These are phyloP conservation scores for Cyclotella baltica DNA, from an alignment of 108 stramenopile genomes.

Conservation along the genomic window DNA sequence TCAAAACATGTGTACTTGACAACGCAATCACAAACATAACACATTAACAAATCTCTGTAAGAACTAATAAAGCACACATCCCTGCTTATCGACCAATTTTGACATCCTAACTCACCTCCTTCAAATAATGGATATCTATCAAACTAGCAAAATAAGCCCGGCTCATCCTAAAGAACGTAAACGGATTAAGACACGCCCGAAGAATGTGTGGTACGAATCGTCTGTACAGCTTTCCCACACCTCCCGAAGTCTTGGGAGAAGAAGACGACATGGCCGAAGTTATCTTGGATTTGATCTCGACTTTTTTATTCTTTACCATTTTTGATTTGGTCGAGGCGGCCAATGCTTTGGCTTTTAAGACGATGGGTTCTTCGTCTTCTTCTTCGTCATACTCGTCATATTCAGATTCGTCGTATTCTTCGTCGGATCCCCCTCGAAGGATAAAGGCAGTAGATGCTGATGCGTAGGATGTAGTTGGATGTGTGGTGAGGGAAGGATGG, in stretches of 20 bases:
- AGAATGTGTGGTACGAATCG: slow-evolving; percentile 81
- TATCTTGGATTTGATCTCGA: slow-evolving; percentile 48
- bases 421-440: slow-evolving; percentile 27
- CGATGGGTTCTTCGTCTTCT: slow-evolving; percentile 62
- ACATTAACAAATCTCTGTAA: neutral
- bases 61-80: neutral
- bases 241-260: slow-evolving; percentile 8
- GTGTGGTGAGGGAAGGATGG: neutral
- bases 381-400: slow-evolving; percentile 63
- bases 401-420: slow-evolving; percentile 56
- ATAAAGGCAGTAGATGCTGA: neutral
- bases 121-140: slow-evolving; percentile 72
- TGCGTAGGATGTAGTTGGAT: neutral
- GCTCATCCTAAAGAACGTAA: slow-evolving; percentile 76
- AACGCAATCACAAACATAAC: neutral
- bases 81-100: neutral
- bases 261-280: slow-evolving; percentile 46
- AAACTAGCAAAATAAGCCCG: slow-evolving; percentile 75
- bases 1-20: neutral
- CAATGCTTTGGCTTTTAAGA: slow-evolving; percentile 40
- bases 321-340: slow-evolving; percentile 58
- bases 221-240: slow-evolving; percentile 39
- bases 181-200: slow-evolving; percentile 81
- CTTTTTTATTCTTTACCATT: slow-evolving; percentile 44
- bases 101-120: slow-evolving; percentile 57